Evolutionary conservation across 2,329 filamentous ascomycete genomes (phyloP), one percentile per base, ranked within the genome.

Genomic region (Ophiostoma triangulosporum): DNA sequence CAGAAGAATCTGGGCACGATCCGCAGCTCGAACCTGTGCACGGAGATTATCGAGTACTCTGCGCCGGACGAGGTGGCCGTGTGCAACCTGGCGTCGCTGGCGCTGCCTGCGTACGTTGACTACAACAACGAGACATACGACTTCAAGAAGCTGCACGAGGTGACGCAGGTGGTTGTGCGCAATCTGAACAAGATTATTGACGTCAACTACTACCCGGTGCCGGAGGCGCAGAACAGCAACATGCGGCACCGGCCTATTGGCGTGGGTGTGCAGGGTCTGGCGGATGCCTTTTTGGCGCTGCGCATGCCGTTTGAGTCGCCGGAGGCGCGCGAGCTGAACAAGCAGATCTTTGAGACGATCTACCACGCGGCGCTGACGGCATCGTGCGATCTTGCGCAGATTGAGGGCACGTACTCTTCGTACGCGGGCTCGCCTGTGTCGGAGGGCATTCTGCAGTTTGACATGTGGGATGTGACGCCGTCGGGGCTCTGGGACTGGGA

Each of bases 1-100:
- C 93, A 98, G 76, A 97, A 98, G 84, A 98, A 98, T 73, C 78
- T 98, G 31, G 93, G 93, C 60, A 96, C 90, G 58, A 98, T 98
- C 64, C 89, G 89, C 70, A 96, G 88, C 77, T 98, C 93, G 65
- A 98, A 98, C 71, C 78, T 98, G 49, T 98, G 93, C 82, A 97
- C 91, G 50, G 93, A 98, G 72, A 98, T 98, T 63, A 80, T 98
- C 60, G 93, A 98, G 75, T 98, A 96, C 76, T 94, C 78, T 60
- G 88, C 93, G 33, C 91, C 93, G 33, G 93, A 98, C 70, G 93
- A 98, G 78, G 93, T 98, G 50, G 93, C 93, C 62, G 93, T 97
- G 56, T 98, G 93, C 78, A 98, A 98, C 74, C 73, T 98, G 69
- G 93, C 93, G 35, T 98, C 93, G 4, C 76, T 98, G 58, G 88